phyloP scores from a whole-genome alignment of 768 basidiomycete species.

The Scleroderma citrinum region DNA sequence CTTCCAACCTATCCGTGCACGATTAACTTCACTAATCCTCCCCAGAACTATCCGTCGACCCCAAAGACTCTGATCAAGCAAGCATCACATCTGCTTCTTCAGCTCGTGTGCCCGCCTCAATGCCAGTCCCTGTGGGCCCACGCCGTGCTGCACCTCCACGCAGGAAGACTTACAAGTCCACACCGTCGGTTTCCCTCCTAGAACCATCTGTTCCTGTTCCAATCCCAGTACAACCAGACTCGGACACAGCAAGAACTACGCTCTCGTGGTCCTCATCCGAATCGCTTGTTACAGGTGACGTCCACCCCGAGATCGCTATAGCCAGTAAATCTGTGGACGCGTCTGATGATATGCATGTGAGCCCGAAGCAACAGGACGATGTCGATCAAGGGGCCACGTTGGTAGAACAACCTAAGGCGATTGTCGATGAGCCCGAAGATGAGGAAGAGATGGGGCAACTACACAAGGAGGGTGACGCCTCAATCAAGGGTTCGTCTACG shows the following conservation, averaged over 20 bases:
- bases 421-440: constrained; percentile 4
- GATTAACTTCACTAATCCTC: constrained; percentile 6
- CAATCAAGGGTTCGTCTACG: constrained; percentile 2
- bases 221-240: background rate
- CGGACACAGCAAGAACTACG: background rate
- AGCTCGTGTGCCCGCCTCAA: constrained; percentile 43
- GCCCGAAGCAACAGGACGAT: background rate
- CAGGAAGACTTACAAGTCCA: constrained; percentile 52
- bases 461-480: constrained; percentile 11
- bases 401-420: constrained; percentile 4
- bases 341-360: background rate
- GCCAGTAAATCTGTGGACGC: constrained; percentile 1
- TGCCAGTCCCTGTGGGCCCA: constrained; percentile 72
- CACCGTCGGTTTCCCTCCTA: constrained; percentile 28
- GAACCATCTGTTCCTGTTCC: constrained; percentile 21
- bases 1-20: background rate
- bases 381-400: background rate
- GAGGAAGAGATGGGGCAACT: background rate
- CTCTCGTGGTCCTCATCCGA: background rate
- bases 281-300: constrained; percentile 2
- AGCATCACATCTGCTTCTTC: constrained; percentile 23
- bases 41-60: constrained; percentile 11
- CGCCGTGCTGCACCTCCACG: constrained; percentile 72
- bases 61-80: constrained; percentile 21
- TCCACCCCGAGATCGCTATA: constrained; percentile 11